Evolutionary conservation across 257 asterid genomes (phyloP), one percentile per base, ranked within the genome.

Genomic region (Capsicum baccatum): DNA sequence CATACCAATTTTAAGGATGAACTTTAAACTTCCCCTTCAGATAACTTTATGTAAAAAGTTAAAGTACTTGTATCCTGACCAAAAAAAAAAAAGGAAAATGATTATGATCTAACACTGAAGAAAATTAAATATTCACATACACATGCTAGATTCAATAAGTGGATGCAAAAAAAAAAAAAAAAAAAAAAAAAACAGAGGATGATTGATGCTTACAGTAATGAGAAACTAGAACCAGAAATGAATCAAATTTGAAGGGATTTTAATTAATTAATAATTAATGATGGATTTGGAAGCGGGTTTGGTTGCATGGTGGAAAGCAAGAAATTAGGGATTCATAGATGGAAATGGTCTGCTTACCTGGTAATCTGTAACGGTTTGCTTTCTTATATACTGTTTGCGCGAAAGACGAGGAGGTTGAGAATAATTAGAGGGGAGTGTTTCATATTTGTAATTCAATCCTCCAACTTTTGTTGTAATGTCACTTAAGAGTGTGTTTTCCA

Each of bases 281-380:
- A 52, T 21, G 81, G 42, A 76, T 76, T 37, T 76, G 19, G 14
- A 52, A 76, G 44, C 52, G 15, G 26, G 63, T 76, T 76, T 39
- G 44, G 44, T 39, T 76, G 81, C 81, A 76, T 76, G 81, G 47
- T 15, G 3, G 39, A 17, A 39, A 76, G 63, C 81, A 74, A 74
- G 42, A 21, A 76, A 21, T 76, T 76, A 76, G 81, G 81, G 81
- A 76, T 52, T 50, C 19, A 52, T 76, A n/a, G 63, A 52, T 50
- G 48, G 63, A 33, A 26, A 52, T 76, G 48, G 9, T 14, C 14
- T 76, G 63, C 81, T 1, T 76, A 52, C 81, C 17, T 76, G 6
- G 63, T 62, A 52, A 47, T 21, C 48, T 76, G 63, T 52, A 76
- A 76, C 81, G 19, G 81, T 26, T 76, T 48, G 44, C 12, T 48